A percentile compares a stretch with the other conserved stretches of the same genome.
Evolutionary conservation across 768 basidiomycete species (phyloP).

Genomic region (Boletus subcaerulescens): DNA sequence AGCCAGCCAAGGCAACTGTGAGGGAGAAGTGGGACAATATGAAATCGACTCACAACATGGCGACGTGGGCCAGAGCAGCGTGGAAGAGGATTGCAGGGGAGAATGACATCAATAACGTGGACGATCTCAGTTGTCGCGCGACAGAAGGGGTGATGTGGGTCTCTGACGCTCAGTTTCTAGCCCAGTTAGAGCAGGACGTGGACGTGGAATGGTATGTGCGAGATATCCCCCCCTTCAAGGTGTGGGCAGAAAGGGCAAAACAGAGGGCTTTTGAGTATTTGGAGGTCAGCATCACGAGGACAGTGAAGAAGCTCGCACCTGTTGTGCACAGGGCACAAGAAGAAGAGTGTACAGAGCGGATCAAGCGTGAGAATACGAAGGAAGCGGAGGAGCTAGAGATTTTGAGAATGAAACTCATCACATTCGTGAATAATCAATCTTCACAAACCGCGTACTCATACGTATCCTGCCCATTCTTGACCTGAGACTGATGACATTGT

Average conservation of each 20-base stretch:
- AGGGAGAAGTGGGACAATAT: neutral
- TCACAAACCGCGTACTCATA: neutral
- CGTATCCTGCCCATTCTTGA: neutral
- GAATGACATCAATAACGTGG: neutral
- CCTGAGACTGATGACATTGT: neutral
- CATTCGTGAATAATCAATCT: conserved; percentile 16
- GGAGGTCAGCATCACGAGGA: neutral
- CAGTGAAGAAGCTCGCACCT: conserved; percentile 6
- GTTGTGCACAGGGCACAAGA: conserved; percentile 11
- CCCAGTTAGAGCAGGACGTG: neutral
- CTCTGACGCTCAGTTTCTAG: conserved; percentile 16
- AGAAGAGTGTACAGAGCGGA: neutral
- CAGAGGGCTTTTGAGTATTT: neutral
- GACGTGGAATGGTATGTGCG: neutral
- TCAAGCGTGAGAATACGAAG: neutral
- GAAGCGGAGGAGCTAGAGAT: conserved; percentile 4
- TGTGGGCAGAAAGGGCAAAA: neutral
- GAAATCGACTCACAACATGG: too few species aligned
- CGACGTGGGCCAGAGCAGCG: neutral
- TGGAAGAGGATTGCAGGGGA: neutral
- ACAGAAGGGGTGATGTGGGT: neutral
- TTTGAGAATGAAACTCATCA: conserved; percentile 19
- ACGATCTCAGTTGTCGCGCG: conserved; percentile 4
- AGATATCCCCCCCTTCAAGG: neutral
- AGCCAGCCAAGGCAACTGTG: conserved; percentile 1